Evolutionary conservation across 192 early-diverging fungal species (phyloP), one percentile per base, ranked within the genome.

Genomic region (Coemansia sp.): DNA sequence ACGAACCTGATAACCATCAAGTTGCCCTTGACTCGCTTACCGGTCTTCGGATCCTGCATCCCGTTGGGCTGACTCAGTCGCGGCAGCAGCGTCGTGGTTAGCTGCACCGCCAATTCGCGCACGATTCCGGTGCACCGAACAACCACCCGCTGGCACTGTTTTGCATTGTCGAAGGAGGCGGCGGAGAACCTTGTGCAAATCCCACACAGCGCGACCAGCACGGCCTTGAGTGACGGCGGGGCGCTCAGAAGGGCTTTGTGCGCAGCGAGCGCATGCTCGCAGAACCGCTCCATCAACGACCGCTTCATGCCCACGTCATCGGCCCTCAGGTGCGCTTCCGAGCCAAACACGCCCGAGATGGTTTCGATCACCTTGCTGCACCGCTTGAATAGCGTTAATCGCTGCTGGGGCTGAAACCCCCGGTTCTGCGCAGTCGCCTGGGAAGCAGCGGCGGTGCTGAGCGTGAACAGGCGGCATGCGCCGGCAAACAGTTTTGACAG

Each of bases 1-100:
- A 80, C 52, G 62, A 74, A 80, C 37, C 69, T 51, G 39, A 80
- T 66, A 49, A 69, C 74, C 41, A 72, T 72, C 63, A 80, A 9
- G 8, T 42, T 49, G 6, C 57, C 62, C 32, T 63, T 75, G n/a
- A 72, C 48, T 13, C 72, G 63, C n/a, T 66, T 68, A 21, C 48
- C 40, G n/a, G 66, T 15, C 46, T 65, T 75, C 11, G 22, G 48
- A 12, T 74, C 69, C 8, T 39, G 51, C 36, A 69, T 32, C 12
- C 61, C 73, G 5, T 22, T 43, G 5, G 19, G 9, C 13, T 13
- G 32, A 32, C 32, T 41, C 5, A 65, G 18, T 6, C 67, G 61
- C 36, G 12, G 43, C 19, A 71, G 13, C 32, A 69, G 3, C 6
- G 37, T n/a, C 10, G 52, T n/a, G 11, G 52, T 41, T 5, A 63